Percentiles rank a stretch among this genome's conserved stretches.
Conservation (phyloP, 768 basidiomycete genomes). For the Leccinum boreale region DNA sequence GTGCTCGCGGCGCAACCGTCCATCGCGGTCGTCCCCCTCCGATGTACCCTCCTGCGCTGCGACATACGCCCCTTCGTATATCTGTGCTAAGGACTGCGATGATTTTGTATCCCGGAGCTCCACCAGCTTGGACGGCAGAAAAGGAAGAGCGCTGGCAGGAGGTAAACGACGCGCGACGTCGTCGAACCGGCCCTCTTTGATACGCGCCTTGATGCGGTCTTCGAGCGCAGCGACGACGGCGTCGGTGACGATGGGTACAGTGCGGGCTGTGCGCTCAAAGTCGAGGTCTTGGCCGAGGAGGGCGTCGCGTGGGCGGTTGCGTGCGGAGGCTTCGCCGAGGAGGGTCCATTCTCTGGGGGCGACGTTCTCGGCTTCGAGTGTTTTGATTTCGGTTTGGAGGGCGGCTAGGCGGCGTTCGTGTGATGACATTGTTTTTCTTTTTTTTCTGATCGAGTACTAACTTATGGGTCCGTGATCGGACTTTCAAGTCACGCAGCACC, state of each 20-base stretch:
- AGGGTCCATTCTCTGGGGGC: conserved; percentile 90
- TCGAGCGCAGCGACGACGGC: conserved; percentile 79
- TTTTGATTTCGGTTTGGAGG: conserved; percentile 73
- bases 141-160: conserved; percentile 72
- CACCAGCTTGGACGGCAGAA: conserved; percentile 84
- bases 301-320: conserved; percentile 84
- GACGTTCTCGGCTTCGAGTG: conserved; percentile 84
- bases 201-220: conserved; percentile 86
- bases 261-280: conserved; percentile 86
- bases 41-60: conserved; percentile 51
- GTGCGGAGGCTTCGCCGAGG: conserved; percentile 84
- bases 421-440: conserved; percentile 9
- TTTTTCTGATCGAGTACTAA: neutral
- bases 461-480: too few species aligned
- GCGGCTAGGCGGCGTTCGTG: conserved; percentile 77
- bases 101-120: conserved; percentile 90
- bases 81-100: conserved; percentile 85
- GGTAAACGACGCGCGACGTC: conserved; percentile 85
- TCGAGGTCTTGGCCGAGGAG: conserved; percentile 93
- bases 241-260: conserved; percentile 87
- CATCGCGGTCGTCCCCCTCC: conserved; percentile 75
- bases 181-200: conserved; percentile 82
- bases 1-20: conserved; percentile 85
- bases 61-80: conserved; percentile 92
- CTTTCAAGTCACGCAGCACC: too few species aligned